Base-by-base conservation (phyloP, 768 basidiomycete genomes). In the Naganishia vaughanmartiniae region DNA sequence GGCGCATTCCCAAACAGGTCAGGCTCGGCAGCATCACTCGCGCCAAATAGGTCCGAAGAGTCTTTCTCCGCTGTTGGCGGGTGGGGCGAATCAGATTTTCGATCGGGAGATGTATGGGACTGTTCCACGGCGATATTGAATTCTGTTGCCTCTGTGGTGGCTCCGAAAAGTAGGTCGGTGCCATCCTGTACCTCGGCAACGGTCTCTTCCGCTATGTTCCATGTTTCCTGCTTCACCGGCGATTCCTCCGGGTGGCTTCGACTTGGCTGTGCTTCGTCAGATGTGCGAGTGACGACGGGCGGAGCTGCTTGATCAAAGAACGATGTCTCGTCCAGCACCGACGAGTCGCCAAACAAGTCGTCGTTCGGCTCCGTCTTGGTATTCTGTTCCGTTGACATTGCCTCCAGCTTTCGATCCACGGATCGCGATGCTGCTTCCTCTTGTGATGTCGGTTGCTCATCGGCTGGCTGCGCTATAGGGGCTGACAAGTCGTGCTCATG, bases 261-360 rank as follows among this genome's bases (percentile, higher is more conserved):
- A n/a, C 24, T n/a, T 6, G 48, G 24, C n/a, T 21, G 48, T 7
- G 24, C n/a, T 51, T 51, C 21, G 48, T 21, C 14, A 26, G n/a
- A 51, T 4, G 48, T 7, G n/a, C 2, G 4, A n/a, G 19, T 26
- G 24, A 14, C n/a, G 48, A 24, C 7, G 14, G 48, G 24, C 24
- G 48, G 24, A 51, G 48, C 24, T 51, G 48, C 7, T 51, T n/a
- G 48, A 24, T 51, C 48, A 51, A 51, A 51, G 48, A 51, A 51
- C 14, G 48, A 51, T n/a, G 48, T n/a, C 12, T 15, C 48, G 2
- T 63, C 60, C 21, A 42, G 39, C 5, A 34, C 36, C 7, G 24
- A 15, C 24, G 48, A 24, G n/a, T 42, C 39, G 36, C 36, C 36
- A 33, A 60, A 60, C 58, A 60, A 60, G 36, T 60, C 58, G 11